Percentiles rank a stretch among this genome's conserved stretches.
phyloP scores from a whole-genome alignment of 2,329 filamentous ascomycete genomes.

The Xylaria sp. region DNA sequence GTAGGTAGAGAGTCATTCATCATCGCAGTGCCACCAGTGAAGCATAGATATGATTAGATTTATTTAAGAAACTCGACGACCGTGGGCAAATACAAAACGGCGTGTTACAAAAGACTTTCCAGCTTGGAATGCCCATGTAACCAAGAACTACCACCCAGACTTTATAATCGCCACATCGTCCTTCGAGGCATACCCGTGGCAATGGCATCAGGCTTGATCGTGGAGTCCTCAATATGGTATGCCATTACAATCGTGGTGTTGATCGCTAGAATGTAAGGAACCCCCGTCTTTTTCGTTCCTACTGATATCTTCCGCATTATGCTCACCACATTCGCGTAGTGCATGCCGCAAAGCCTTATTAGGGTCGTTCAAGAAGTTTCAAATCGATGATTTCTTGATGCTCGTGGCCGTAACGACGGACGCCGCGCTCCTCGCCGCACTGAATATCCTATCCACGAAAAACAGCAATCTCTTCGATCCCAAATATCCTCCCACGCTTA shows the following conservation, averaged over 20 bases:
- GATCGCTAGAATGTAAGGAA: slow-evolving; percentile 55
- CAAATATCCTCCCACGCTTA: slow-evolving; percentile 57
- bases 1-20: slow-evolving; percentile 6
- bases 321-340: slow-evolving; percentile 40
- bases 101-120: background rate
- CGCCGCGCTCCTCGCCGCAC: slow-evolving; percentile 63
- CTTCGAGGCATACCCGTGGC: slow-evolving; percentile 45
- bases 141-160: background rate
- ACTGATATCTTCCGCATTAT: background rate
- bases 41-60: background rate
- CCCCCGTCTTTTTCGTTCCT: slow-evolving; percentile 9
- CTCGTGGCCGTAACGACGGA: slow-evolving; percentile 62
- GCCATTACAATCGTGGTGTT: slow-evolving; percentile 55
- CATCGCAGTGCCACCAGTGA: background rate
- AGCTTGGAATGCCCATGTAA: background rate
- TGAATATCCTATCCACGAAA: slow-evolving; percentile 67
- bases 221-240: slow-evolving; percentile 50
- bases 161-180: background rate
- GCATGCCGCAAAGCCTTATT: slow-evolving; percentile 54
- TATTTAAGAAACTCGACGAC: background rate
- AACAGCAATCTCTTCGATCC: slow-evolving; percentile 69
- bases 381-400: slow-evolving; percentile 68
- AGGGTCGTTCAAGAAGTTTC: slow-evolving; percentile 61
- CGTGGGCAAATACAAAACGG: background rate
- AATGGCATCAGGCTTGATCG: slow-evolving; percentile 52